A percentile compares a stretch with the other conserved stretches of the same genome.
Evolutionary conservation across 371 early-diverging fungal genomes (phyloP).

Genomic region (Sporodiniella umbellata): DNA sequence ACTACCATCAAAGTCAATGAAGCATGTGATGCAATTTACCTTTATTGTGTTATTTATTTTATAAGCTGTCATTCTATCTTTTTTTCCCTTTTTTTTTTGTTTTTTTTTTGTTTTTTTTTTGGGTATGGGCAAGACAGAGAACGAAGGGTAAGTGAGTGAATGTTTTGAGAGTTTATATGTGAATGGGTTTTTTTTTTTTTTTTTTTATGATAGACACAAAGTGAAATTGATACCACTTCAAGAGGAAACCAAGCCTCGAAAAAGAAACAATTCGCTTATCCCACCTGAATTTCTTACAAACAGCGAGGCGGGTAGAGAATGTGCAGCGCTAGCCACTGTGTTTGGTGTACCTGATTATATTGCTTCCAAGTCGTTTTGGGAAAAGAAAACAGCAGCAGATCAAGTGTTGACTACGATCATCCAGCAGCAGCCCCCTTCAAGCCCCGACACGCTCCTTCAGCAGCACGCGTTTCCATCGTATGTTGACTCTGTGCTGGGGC

Average conservation of each 20-base stretch:
- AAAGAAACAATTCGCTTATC: conserved; percentile 42
- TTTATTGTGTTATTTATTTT: neutral
- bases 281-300: conserved; percentile 37
- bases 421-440: no score
- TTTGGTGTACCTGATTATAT: conserved; percentile 50
- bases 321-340: conserved; percentile 46
- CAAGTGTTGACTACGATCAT: no score
- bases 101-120: neutral
- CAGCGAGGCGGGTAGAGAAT: conserved; percentile 38
- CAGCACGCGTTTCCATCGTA: conserved; percentile 10
- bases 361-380: conserved; percentile 44
- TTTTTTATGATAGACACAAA: neutral
- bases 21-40: conserved; percentile 19
- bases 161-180: neutral
- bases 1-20: conserved; percentile 26
- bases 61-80: neutral
- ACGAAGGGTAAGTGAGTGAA: neutral
- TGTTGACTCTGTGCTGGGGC: conserved; percentile 28
- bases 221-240: conserved; percentile 14
- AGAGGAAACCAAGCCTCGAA: conserved; percentile 22
- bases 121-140: neutral
- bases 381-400: conserved; percentile 22
- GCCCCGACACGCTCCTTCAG: no score
- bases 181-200: no score
- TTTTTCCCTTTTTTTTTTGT: neutral